Evolutionary conservation across 108 stramenopile species (phyloP).

Genomic region (Cyclotella kingstonii): DNA sequence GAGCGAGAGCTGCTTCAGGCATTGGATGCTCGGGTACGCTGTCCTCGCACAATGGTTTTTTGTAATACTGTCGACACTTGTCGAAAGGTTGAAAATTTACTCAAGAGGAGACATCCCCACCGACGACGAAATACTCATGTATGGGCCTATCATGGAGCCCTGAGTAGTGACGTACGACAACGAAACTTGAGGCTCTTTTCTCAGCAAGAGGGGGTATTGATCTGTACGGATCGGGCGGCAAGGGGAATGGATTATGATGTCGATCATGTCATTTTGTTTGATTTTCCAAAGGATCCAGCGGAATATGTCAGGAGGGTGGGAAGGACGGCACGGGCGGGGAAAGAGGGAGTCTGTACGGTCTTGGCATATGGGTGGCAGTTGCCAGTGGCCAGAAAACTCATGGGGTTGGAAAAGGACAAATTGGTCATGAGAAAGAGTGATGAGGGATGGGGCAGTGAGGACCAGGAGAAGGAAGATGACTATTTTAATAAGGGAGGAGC

Average conservation of each 20-base stretch:
- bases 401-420: no score
- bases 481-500: no score
- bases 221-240: slow-evolving; percentile 96
- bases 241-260: slow-evolving; percentile 90
- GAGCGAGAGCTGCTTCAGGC: slow-evolving; percentile 77
- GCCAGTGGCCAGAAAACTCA: slow-evolving; percentile 76
- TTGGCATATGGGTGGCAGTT: slow-evolving; percentile 87
- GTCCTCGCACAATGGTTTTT: slow-evolving; percentile 88
- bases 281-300: slow-evolving; percentile 93
- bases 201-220: slow-evolving; percentile 52
- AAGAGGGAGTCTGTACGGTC: slow-evolving; percentile 81
- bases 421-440: no score
- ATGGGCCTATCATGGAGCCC: slow-evolving; percentile 86
- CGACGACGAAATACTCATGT: no score
- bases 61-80: slow-evolving; percentile 96
- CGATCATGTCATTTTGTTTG: slow-evolving; percentile 92
- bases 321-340: slow-evolving; percentile 90
- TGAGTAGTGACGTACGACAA: slow-evolving; percentile 67
- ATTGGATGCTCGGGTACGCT: slow-evolving; percentile 62
- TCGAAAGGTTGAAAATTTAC: slow-evolving; percentile 87
- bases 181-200: slow-evolving; percentile 60
- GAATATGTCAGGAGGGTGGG: slow-evolving; percentile 93
- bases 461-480: no score
- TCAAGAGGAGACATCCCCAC: slow-evolving; percentile 84
- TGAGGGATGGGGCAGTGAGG: no score